A percentile compares a stretch with the other conserved stretches of the same genome.
phyloP scores from a whole-genome alignment of 371 early-diverging fungal genomes.

The Catenaria anguillulae region DNA sequence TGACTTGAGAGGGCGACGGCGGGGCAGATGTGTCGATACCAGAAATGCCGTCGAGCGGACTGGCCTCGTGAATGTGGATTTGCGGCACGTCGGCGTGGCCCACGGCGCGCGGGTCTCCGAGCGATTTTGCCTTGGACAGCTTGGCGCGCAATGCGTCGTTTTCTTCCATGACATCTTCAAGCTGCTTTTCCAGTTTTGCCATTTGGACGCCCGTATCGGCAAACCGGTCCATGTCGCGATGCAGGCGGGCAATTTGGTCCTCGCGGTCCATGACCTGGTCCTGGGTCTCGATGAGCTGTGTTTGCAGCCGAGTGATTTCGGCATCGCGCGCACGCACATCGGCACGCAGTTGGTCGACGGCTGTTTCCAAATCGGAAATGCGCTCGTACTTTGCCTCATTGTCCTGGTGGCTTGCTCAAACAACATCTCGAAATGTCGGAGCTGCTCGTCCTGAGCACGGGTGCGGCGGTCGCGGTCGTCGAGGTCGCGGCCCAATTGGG shows the following conservation, averaged over 20 bases:
- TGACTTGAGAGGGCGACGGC: constrained; percentile 11
- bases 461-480: not conserved
- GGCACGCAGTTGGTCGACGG: constrained; percentile 8
- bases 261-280: constrained; percentile 10
- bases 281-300: constrained; percentile 6
- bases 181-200: constrained; percentile 4
- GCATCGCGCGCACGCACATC: constrained; percentile 9
- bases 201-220: constrained; percentile 10
- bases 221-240: constrained; percentile 10
- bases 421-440: not conserved
- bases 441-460: not conserved
- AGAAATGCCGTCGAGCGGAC: constrained; percentile 1
- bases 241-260: constrained; percentile 9
- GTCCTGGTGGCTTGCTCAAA: not conserved
- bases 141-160: constrained; percentile 15
- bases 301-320: constrained; percentile 10
- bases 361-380: constrained; percentile 16
- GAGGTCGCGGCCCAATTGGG: not conserved
- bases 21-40: constrained; percentile 14
- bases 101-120: constrained; percentile 15
- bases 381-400: constrained; percentile 12
- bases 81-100: constrained; percentile 11
- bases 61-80: too few species aligned
- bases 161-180: constrained; percentile 14
- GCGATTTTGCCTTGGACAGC: constrained; percentile 14